These are phyloP conservation scores for Striga asiatica DNA, from an alignment of 257 asterid genomes.

Conservation along the genomic window DNA sequence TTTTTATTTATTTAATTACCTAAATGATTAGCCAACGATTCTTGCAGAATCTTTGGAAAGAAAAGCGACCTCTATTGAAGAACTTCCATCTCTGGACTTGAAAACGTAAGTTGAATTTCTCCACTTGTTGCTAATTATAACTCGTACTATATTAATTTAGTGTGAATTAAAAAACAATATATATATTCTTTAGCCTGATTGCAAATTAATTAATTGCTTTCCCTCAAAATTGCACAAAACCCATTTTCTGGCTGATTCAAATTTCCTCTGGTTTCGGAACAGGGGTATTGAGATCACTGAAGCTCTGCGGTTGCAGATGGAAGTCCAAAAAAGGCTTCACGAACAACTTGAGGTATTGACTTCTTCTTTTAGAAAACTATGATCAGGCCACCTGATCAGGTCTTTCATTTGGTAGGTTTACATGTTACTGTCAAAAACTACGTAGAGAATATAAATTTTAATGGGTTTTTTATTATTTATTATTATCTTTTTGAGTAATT, in stretches of 20 bases:
- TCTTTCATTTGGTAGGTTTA: background rate
- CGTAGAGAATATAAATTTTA: background rate
- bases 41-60: constrained; percentile 50
- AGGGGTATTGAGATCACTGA: constrained; percentile 94
- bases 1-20: background rate
- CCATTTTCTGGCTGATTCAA: constrained; percentile 7
- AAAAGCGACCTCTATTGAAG: constrained; percentile 36
- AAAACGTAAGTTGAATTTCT: constrained; percentile 37
- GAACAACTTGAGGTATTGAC: constrained; percentile 83
- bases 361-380: background rate
- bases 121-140: background rate
- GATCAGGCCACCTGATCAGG: no score
- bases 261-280: constrained; percentile 14
- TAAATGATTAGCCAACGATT: constrained; percentile 7
- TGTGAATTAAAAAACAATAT: background rate
- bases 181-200: background rate
- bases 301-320: constrained; percentile 87
- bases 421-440: background rate
- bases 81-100: constrained; percentile 51
- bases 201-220: background rate
- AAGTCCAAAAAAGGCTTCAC: constrained; percentile 95
- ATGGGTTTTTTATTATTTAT: background rate
- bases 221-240: background rate
- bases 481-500: background rate
- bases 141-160: background rate